Evolutionary conservation across 108 stramenopile genomes (phyloP), one percentile per base, ranked within the genome.

Genomic region (Skeletonema grethae): DNA sequence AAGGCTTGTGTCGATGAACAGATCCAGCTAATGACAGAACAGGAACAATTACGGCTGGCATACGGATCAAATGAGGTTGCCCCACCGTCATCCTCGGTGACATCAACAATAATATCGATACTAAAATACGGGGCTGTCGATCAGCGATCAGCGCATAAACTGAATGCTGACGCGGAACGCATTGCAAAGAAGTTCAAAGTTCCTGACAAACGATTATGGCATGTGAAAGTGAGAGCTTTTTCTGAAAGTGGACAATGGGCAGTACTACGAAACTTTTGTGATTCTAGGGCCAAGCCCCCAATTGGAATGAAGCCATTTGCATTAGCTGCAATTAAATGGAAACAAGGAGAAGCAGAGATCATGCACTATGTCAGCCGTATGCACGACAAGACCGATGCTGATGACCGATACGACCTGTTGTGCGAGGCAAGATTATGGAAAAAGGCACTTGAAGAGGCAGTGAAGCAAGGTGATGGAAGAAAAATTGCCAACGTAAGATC

Each of bases 291-390:
- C 38, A 94, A 94, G 66, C 66, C 91, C 15, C 95, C 95, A 5
- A 90, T 94, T 58, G 93, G 93, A 12, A 86, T 85, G 61, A 90
- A 87, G 59, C 90, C 91, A 13, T 96, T 96, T 80, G 95, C 95
- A 5, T 71, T 85, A 11, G 91, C 88, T 8, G 92, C 84, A 8
- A 96, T 96, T 46, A 72, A 73, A 46, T 86, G 85, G 1, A 75
- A 75, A 8, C 86, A 85, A 77, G 59, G 65, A 35, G 43, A 78
- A 15, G 56, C 55, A 11, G 93, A 95, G 67, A 73, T 91, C 25
- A 65, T 87, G 70, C 77, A 85, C 15, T 95, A 95, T 70, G 83
- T 90, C 66, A 82, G 89, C 39, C 77, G 83, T 2, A 79, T 95
- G 34, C 57, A 74, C 12, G 75, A 66, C 31, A 64, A 69, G 48